Evolutionary conservation across 352 stramenopile species (phyloP).

Genomic region (Pythium sukuiense): DNA sequence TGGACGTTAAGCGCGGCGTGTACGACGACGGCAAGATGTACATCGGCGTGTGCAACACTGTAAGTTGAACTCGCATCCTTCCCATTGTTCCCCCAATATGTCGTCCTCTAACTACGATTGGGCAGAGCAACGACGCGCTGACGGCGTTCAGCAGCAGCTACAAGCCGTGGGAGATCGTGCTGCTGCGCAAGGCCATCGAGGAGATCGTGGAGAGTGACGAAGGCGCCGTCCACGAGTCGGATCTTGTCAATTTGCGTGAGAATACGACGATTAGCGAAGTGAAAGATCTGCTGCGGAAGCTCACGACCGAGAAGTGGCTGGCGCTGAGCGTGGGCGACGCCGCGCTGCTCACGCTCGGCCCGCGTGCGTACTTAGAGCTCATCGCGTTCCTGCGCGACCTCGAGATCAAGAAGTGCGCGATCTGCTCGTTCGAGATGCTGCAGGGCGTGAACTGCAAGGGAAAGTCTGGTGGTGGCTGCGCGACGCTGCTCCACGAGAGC

Average conservation of each 20-base stretch:
- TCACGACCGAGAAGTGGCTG: constrained; percentile 73
- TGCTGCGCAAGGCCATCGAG: constrained; percentile 45
- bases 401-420: constrained; percentile 74
- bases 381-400: constrained; percentile 72
- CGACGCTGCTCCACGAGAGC: constrained; percentile 45
- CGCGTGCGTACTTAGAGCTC: constrained; percentile 71
- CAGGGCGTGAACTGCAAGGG: constrained; percentile 50
- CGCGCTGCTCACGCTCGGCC: constrained; percentile 55
- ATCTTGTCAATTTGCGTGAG: constrained; percentile 75
- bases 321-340: constrained; percentile 41
- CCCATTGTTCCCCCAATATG: not conserved
- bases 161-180: constrained; percentile 84
- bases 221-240: constrained; percentile 59
- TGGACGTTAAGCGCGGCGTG: constrained; percentile 73
- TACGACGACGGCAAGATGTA: constrained; percentile 87
- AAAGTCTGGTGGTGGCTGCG: constrained; percentile 29
- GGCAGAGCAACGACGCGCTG: constrained; percentile 74
- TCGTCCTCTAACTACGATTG: not conserved
- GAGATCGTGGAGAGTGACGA: constrained; percentile 46
- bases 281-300: constrained; percentile 58
- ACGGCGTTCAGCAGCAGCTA: constrained; percentile 73
- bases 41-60: constrained; percentile 76
- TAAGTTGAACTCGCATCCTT: constrained; percentile 15
- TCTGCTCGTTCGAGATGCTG: constrained; percentile 77
- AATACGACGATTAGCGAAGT: constrained; percentile 66